Conservation (phyloP, 441 rosid species). For the Adansonia gregorii region DNA sequence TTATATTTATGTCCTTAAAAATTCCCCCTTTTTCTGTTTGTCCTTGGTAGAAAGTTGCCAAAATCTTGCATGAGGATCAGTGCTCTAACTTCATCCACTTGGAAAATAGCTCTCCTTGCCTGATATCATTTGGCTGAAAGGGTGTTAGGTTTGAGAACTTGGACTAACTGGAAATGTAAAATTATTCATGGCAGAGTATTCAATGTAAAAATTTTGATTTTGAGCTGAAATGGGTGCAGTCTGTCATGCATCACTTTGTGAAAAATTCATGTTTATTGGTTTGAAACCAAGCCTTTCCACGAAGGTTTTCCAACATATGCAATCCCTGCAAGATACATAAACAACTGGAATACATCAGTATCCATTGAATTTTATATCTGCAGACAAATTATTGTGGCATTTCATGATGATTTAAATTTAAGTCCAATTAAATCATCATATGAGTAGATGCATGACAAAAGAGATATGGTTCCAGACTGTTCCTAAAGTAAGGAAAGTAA, state of each 20-base stretch:
- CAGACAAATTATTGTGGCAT: not conserved
- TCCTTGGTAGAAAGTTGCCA: not conserved
- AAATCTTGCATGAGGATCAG: constrained; percentile 1
- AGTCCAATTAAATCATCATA: not conserved
- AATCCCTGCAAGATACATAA: not conserved
- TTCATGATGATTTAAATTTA: not conserved
- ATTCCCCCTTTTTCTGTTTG: not conserved
- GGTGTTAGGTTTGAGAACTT: not conserved
- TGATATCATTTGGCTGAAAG: not conserved
- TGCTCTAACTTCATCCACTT: not conserved
- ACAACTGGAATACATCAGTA: not conserved
- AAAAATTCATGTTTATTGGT: not conserved
- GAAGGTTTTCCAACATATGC: not conserved
- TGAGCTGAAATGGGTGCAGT: not conserved
- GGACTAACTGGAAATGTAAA: constrained; percentile 1
- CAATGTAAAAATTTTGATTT: constrained; percentile 11
- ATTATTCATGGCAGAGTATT: not conserved
- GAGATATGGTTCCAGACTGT: not conserved
- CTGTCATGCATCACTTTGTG: not conserved
- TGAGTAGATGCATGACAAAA: not conserved
- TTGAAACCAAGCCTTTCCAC: not conserved
- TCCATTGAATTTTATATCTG: not conserved
- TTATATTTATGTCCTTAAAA: not conserved
- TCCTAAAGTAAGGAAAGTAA: not conserved
- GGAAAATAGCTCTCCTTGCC: not conserved